These are phyloP conservation scores for Solanum piurae DNA, from an alignment of 257 asterid species.

Conservation along the genomic window DNA sequence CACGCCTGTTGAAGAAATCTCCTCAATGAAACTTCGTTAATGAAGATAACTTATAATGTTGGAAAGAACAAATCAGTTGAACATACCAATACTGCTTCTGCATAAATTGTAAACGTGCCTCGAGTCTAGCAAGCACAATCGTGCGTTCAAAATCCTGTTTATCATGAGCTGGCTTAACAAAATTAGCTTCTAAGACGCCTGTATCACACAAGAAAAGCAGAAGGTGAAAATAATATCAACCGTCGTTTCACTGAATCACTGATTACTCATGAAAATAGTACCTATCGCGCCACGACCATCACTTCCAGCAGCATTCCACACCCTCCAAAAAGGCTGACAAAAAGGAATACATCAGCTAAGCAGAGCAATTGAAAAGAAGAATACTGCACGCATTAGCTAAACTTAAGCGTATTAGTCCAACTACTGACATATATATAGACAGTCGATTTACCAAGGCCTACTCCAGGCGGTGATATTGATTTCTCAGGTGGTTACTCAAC, in stretches of 20 bases:
- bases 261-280: not conserved
- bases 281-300: constrained; percentile 79
- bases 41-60: not conserved
- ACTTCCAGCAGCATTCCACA: constrained; percentile 89
- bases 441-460: not conserved
- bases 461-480: not conserved
- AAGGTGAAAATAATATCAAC: not conserved
- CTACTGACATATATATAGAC: not conserved
- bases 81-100: constrained; percentile 6
- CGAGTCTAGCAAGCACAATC: constrained; percentile 4
- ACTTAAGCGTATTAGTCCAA: not conserved
- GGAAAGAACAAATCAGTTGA: not conserved
- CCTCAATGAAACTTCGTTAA: not conserved
- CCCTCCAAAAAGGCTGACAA: constrained; percentile 85
- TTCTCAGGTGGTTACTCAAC: not conserved
- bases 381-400: not conserved
- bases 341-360: not conserved
- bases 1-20: not conserved
- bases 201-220: not conserved
- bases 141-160: constrained; percentile 6
- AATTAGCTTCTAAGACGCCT: constrained; percentile 7
- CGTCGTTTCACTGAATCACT: not conserved
- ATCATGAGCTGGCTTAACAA: constrained; percentile 7
- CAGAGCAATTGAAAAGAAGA: not conserved
- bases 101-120: not conserved